Conservation (phyloP, 768 basidiomycete genomes). For the Nidularia sp. region DNA sequence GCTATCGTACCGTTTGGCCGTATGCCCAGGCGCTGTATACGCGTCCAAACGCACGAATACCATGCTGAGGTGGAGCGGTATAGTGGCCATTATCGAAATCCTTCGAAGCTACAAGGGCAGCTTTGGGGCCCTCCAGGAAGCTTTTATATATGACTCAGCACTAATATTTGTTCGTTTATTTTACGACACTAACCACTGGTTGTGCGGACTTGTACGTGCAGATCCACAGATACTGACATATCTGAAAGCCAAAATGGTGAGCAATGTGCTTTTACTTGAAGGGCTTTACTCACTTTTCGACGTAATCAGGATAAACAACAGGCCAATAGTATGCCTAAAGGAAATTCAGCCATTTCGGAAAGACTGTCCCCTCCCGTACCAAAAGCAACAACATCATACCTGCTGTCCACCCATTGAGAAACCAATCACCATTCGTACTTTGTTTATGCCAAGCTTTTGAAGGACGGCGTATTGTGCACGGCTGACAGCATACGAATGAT, state of each 20-base stretch:
- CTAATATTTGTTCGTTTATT: background rate
- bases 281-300: constrained; percentile 34
- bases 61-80: constrained; percentile 37
- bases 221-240: constrained; percentile 50
- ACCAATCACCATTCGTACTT: constrained; percentile 43
- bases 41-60: constrained; percentile 52
- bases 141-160: constrained; percentile 18
- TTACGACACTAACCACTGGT: constrained; percentile 36
- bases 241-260: constrained; percentile 20
- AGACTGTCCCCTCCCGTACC: too few species aligned
- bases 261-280: background rate
- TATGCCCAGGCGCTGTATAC: constrained; percentile 59
- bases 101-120: constrained; percentile 47
- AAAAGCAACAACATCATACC: background rate
- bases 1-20: constrained; percentile 42
- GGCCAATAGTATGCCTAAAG: constrained; percentile 47
- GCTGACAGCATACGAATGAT: constrained; percentile 16
- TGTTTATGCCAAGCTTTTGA: constrained; percentile 40
- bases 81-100: constrained; percentile 56
- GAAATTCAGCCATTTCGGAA: too few species aligned
- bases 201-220: constrained; percentile 52
- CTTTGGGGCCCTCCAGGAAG: constrained; percentile 57
- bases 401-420: constrained; percentile 59
- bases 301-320: constrained; percentile 49
- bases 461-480: constrained; percentile 54